Percentiles rank a stretch among this genome's conserved stretches.
These are phyloP conservation scores for Venturia oleaginea DNA, from an alignment of 2,329 filamentous ascomycete genomes.

Conservation along the genomic window DNA sequence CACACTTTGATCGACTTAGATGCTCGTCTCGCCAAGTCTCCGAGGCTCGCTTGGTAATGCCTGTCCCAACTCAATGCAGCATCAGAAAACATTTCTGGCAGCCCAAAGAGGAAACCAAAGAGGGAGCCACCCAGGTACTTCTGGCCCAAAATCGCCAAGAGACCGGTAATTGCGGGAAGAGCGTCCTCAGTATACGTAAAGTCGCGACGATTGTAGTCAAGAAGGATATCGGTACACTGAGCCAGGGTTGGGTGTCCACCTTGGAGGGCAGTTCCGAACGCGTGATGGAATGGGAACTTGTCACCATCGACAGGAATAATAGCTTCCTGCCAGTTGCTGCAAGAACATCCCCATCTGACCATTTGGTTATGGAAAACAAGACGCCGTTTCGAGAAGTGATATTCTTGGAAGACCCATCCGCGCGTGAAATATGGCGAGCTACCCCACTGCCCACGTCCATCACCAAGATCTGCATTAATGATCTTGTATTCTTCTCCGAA, in stretches of 20 bases:
- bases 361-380: constrained; percentile 6
- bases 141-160: constrained; percentile 9
- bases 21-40: not conserved
- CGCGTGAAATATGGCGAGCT: not conserved
- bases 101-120: constrained; percentile 17
- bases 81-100: constrained; percentile 18
- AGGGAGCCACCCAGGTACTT: constrained; percentile 16
- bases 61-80: not conserved
- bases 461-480: not conserved
- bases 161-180: constrained; percentile 15
- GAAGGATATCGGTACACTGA: not conserved
- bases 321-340: constrained; percentile 3
- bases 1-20: too few species aligned
- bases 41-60: too few species aligned
- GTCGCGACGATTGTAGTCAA: constrained; percentile 15
- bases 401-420: constrained; percentile 6
- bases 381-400: not conserved
- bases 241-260: not conserved
- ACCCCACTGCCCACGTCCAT: not conserved
- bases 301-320: not conserved
- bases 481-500: not conserved
- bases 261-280: not conserved
- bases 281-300: not conserved
- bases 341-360: constrained; percentile 8
- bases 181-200: constrained; percentile 16